These are phyloP conservation scores for Fusarium sp. DNA, from an alignment of 2,329 filamentous ascomycete species.

Conservation along the genomic window DNA sequence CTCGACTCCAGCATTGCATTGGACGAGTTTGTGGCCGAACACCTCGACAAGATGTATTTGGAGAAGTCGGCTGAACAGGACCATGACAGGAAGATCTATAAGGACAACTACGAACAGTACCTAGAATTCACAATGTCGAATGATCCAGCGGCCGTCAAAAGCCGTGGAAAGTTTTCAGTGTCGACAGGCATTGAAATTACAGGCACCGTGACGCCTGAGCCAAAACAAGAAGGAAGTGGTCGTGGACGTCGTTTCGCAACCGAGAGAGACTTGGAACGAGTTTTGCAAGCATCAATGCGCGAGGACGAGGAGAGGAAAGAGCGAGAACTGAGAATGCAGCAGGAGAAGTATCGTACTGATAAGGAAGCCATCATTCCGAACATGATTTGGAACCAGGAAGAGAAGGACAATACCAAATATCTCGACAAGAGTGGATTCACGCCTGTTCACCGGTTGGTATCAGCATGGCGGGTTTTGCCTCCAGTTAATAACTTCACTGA, in stretches of 20 bases:
- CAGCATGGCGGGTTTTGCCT: slow-evolving; percentile 76
- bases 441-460: slow-evolving; percentile 72
- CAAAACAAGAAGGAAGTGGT: slow-evolving; percentile 65
- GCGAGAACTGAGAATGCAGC: slow-evolving; percentile 69
- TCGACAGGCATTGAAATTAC: slow-evolving; percentile 48
- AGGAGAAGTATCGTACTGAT: slow-evolving; percentile 76
- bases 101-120: slow-evolving; percentile 60
- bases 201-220: slow-evolving; percentile 58
- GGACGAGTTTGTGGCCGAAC: slow-evolving; percentile 57
- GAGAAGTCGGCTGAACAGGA: slow-evolving; percentile 52
- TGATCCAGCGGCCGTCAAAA: slow-evolving; percentile 64
- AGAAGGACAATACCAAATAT: slow-evolving; percentile 67
- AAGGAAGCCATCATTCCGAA: slow-evolving; percentile 80
- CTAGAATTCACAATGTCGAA: slow-evolving; percentile 65
- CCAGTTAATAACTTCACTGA: slow-evolving; percentile 78
- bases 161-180: slow-evolving; percentile 62
- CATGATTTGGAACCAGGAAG: slow-evolving; percentile 71
- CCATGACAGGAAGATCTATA: slow-evolving; percentile 53
- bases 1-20: slow-evolving; percentile 53
- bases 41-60: slow-evolving; percentile 54
- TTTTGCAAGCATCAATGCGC: slow-evolving; percentile 75
- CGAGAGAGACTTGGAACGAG: slow-evolving; percentile 77
- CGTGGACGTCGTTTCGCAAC: slow-evolving; percentile 69
- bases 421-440: slow-evolving; percentile 73
- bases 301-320: slow-evolving; percentile 77